Base-by-base conservation (phyloP, 2,329 filamentous ascomycete species). In the Colletotrichum sp. region DNA sequence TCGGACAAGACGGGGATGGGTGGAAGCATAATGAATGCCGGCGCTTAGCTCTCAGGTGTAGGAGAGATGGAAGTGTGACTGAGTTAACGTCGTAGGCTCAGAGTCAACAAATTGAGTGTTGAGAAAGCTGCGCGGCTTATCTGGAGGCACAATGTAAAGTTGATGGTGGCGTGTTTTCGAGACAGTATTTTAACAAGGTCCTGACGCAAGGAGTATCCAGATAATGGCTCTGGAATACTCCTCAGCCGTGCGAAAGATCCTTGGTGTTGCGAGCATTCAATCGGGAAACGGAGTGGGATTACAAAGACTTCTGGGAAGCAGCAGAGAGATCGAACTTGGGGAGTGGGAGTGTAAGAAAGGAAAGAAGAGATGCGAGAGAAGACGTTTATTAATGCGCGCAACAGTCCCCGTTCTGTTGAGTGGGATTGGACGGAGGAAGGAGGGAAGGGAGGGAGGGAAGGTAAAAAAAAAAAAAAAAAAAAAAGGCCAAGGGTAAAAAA, bases 141-240 rank as follows among this genome's bases (percentile, higher is more conserved):
- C 5, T 32, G 14, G 57, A 32, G 10, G 26, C 24, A 28, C 8
- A 60, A 32, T 30, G 9, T 10, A 24, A 32, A 60, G 16, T 32
- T n/a, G 30, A 32, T 16, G 57, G 16, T 60, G 9, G 6, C 28
- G 28, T 26, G 16, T 60, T 60, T 28, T 39, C 30, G 55, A 74
- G 74, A 75, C 60, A 74, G 72, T 75, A 65, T 76, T 68, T 76
- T 64, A 73, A 61, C 39, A 79, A 83, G 83, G 83, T 88, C 89
- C 89, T 90, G 90, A 91, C 90, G 90, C 90, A 91, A 91, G 90
- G 90, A 91, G 90, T 90, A 91, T 89, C 89, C 89, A 91, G 89
- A 89, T 78, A 36, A 85, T 81, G 79, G 80, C 82, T 86, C 90
- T 89, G 89, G 86, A 82, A 90, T 91, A 91, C 90, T 90, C 90